Evolutionary conservation across 257 asterid genomes (phyloP).

Genomic region (Thymus mandschuricus): DNA sequence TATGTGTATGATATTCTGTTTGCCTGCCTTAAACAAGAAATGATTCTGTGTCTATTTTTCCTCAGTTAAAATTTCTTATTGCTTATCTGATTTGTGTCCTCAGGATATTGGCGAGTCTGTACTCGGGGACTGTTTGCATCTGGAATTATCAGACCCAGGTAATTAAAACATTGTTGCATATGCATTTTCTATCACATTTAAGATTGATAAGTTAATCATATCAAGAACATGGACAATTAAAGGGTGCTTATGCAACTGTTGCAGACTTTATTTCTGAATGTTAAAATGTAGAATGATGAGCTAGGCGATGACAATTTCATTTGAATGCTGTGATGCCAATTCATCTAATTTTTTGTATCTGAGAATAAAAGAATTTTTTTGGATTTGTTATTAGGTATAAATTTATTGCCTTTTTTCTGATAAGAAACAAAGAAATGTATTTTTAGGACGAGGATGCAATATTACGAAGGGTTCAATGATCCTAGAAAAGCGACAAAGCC

Average conservation of each 20-base stretch:
- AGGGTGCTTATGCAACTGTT: neutral
- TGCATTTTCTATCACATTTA: slow-evolving; percentile 1
- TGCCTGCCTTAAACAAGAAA: slow-evolving; percentile 13
- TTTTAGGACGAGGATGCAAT: neutral
- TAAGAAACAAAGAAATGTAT: neutral
- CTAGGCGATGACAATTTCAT: slow-evolving; percentile 21
- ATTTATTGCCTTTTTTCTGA: neutral
- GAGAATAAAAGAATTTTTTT: neutral
- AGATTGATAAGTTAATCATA: slow-evolving; percentile 20
- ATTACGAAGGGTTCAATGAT: neutral
- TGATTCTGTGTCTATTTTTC: slow-evolving; percentile 17
- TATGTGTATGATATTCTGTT: slow-evolving; percentile 15
- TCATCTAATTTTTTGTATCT: neutral
- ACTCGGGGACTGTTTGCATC: slow-evolving; percentile 87
- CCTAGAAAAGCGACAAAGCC: neutral
- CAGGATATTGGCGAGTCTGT: slow-evolving; percentile 94
- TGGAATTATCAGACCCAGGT: slow-evolving; percentile 99
- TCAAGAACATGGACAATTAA: slow-evolving; percentile 8
- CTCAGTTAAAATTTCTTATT: slow-evolving; percentile 6
- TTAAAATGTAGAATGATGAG: slow-evolving; percentile 24
- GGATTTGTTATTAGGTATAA: slow-evolving; percentile 2
- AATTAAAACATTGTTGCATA: slow-evolving; percentile 24
- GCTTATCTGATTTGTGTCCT: slow-evolving; percentile 30
- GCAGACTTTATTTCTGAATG: neutral
- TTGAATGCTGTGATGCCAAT: slow-evolving; percentile 19